Evolutionary conservation across 805 yeast genomes (phyloP), one percentile per base, ranked within the genome.

Genomic region (Grigorovia transvaalensis): DNA sequence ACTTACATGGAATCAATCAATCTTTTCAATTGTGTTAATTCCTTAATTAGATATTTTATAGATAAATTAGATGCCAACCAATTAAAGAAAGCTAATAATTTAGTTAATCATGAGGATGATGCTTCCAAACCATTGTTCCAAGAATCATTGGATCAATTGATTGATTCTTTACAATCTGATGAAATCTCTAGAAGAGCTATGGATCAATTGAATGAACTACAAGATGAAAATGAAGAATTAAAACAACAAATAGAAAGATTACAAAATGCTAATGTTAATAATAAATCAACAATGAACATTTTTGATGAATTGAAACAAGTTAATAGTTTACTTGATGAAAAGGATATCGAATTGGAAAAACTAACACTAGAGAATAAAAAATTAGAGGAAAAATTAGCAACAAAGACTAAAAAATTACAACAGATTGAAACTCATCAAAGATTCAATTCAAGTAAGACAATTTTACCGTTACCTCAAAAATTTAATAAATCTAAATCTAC

Each of bases 121-220:
- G 68, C 67, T 48, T 43, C 54, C 50, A 85, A 82, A 47, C 74
- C 82, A n/a, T 80, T 87, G 15, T 74, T 88, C 56, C 86, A 84
- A 50, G 79, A 85, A 47, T 87, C 95, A 1, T 81, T 90, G 40
- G 88, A 86, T 60, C 74, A 81, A 51, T 71, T 91, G 46, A 74
- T 80, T 53, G 82, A 88, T 45, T 76, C 85, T 29, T 74, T 90
- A 61, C 82, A 82, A 57, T 86, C 96, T 0, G 96, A 91, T 64
- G 95, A 88, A 50, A 82, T 84, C 68, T 95, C 95, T 12, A 74
- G 81, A 50, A 75, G 85, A 54, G 95, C 96, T 54, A 75, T 72
- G 88, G 78, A 51, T 74, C 82, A 41, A 75, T 76, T 59, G 78
- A 74, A 46, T 72, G 80, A 35, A 65, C 70, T 45, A 61, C 71